phyloP scores from a whole-genome alignment of 345 rosid genomes.

The Psidium friedrichsthalianum region DNA sequence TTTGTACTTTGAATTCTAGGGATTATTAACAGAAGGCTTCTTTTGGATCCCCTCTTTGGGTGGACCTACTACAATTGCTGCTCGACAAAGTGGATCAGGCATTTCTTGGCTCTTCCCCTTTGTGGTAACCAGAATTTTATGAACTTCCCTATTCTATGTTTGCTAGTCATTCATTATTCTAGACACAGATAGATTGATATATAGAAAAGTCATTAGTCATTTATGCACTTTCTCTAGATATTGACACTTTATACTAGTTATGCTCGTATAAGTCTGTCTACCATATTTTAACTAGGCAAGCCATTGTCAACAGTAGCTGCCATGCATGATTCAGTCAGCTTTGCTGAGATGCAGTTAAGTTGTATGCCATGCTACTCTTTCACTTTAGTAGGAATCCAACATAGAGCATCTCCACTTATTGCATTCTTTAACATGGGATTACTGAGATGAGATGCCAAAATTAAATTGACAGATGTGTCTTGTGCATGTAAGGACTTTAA shows the following conservation, averaged over 20 bases:
- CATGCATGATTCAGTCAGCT: background rate
- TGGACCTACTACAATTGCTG: constrained; percentile 95
- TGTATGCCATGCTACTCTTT: background rate
- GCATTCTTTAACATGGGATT: background rate
- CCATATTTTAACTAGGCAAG: background rate
- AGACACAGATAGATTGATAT: background rate
- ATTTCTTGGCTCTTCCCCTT: constrained; percentile 94
- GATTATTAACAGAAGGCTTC: constrained; percentile 89
- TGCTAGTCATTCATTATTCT: background rate
- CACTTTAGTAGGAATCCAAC: background rate
- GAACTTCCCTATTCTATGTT: background rate
- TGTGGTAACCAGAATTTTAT: constrained; percentile 47
- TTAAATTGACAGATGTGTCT: background rate
- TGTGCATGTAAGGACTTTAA: background rate
- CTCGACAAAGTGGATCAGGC: constrained; percentile 95
- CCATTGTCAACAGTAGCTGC: background rate
- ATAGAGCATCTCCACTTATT: background rate
- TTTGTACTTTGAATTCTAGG: constrained; percentile 25
- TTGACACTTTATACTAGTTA: background rate
- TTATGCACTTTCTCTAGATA: background rate
- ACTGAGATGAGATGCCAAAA: background rate
- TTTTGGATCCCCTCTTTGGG: constrained; percentile 97
- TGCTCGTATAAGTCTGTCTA: background rate
- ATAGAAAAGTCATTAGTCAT: background rate
- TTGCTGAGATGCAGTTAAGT: background rate